Evolutionary conservation across 345 rosid genomes (phyloP).

Genomic region (Hirschfeldia incana): DNA sequence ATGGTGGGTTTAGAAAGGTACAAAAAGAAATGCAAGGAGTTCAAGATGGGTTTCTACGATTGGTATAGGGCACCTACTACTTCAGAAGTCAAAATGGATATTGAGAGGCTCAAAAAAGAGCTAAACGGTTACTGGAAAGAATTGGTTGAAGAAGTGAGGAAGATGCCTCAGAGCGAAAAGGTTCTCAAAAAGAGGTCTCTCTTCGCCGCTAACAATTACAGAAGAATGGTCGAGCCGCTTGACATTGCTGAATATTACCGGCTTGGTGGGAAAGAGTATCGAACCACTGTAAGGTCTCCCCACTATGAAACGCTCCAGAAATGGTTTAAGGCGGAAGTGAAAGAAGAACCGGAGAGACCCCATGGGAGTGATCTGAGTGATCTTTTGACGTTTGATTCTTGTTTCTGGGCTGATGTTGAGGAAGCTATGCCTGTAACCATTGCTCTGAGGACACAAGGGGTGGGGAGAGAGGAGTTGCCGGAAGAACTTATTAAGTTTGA

Average conservation of each 20-base stretch:
- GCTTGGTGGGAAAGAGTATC: slow-evolving; percentile 30
- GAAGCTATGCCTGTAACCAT: slow-evolving; percentile 49
- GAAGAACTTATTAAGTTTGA: slow-evolving; percentile 41
- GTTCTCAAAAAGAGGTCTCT: slow-evolving; percentile 41
- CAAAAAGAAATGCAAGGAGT: slow-evolving; percentile 47
- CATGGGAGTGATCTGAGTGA: slow-evolving; percentile 36
- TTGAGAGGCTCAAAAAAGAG: slow-evolving; percentile 23
- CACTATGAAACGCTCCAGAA: slow-evolving; percentile 59
- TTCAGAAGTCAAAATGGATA: no score
- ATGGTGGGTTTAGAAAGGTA: slow-evolving; percentile 62
- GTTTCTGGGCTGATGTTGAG: slow-evolving; percentile 84
- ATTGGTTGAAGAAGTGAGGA: slow-evolving; percentile 49
- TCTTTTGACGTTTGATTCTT: slow-evolving; percentile 58
- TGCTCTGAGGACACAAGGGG: neutral
- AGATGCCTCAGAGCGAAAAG: slow-evolving; percentile 50
- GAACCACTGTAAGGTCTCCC: slow-evolving; percentile 42
- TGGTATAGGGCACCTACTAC: slow-evolving; percentile 42
- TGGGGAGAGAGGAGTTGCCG: neutral
- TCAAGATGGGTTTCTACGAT: slow-evolving; percentile 59
- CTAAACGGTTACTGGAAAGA: slow-evolving; percentile 49
- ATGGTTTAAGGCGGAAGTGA: slow-evolving; percentile 35
- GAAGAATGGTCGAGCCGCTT: slow-evolving; percentile 76
- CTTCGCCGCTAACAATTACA: slow-evolving; percentile 48
- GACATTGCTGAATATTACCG: slow-evolving; percentile 63
- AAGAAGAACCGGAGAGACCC: neutral